Conservation (phyloP, 148 eudicot genomes). For the Polygonum maritimum region DNA sequence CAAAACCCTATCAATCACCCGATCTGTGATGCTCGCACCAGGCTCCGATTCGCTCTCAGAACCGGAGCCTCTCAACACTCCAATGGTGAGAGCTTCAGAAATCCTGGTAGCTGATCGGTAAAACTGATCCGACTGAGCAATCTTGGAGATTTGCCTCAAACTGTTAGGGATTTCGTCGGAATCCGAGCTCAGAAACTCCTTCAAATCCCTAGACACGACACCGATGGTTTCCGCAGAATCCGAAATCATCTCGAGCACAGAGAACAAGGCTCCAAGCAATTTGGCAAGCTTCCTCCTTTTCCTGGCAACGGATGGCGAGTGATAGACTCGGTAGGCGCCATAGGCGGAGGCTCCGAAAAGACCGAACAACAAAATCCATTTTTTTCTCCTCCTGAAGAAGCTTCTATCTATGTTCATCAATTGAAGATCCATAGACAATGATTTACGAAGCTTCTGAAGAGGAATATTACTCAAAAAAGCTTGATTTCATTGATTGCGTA, state of each 20-base stretch:
- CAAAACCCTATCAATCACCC: conserved; percentile 58
- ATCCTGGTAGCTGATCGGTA: conserved; percentile 30
- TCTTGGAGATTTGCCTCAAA: conserved; percentile 54
- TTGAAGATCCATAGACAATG: conserved; percentile 1
- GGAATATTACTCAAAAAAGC: neutral
- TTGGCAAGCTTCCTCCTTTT: conserved; percentile 35
- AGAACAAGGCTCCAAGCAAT: conserved; percentile 34
- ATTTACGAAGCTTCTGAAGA: neutral
- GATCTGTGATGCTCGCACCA: conserved; percentile 30
- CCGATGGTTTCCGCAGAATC: conserved; percentile 55
- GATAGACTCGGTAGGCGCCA: conserved; percentile 50
- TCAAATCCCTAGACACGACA: conserved; percentile 54
- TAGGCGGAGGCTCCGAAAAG: conserved; percentile 54
- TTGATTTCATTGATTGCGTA: neutral
- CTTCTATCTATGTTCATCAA: neutral
- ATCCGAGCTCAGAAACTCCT: conserved; percentile 53
- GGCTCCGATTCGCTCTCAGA: conserved; percentile 20
- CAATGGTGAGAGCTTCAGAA: conserved; percentile 48
- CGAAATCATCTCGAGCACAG: conserved; percentile 37
- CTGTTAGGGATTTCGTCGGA: conserved; percentile 62
- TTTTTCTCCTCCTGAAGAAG: conserved; percentile 35
- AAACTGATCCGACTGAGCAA: conserved; percentile 48
- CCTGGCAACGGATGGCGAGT: conserved; percentile 43
- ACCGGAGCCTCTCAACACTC: conserved; percentile 44
- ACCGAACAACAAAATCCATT: conserved; percentile 43